A percentile compares a stretch with the other conserved stretches of the same genome.
Conservation (phyloP, 106 monocot species). For the Xerophyta viscosa region DNA sequence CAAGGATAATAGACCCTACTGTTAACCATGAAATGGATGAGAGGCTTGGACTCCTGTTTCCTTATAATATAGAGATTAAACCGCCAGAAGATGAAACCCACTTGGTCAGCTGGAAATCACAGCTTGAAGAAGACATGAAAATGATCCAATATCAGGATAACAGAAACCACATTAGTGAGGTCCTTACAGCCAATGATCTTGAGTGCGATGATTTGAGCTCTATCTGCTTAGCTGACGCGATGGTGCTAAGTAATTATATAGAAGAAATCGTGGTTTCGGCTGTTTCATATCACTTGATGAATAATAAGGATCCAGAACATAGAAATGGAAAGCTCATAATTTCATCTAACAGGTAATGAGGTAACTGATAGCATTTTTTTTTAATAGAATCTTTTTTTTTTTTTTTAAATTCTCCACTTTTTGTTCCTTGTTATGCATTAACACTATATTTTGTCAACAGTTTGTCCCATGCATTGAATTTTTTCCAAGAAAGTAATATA, state of each 20-base stretch:
- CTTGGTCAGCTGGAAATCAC: conserved; percentile 65
- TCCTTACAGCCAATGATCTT: conserved; percentile 71
- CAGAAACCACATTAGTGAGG: conserved; percentile 65
- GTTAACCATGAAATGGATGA: conserved; percentile 49
- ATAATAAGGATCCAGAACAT: conserved; percentile 59
- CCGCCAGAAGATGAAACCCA: conserved; percentile 58
- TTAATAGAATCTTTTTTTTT: background rate
- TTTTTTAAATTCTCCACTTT: background rate
- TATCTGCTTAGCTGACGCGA: conserved; percentile 61
- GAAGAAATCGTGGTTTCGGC: conserved; percentile 79
- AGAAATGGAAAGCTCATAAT: conserved; percentile 77
- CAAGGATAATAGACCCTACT: conserved; percentile 35
- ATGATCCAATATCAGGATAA: conserved; percentile 72
- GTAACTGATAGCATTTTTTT: background rate
- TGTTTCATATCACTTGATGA: conserved; percentile 83
- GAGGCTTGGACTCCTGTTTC: conserved; percentile 41
- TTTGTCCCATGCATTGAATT: conserved; percentile 64
- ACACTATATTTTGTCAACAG: conserved; percentile 30
- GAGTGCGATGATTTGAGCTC: conserved; percentile 74
- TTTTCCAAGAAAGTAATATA: conserved; percentile 68
- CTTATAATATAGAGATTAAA: conserved; percentile 76
- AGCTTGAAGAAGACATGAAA: conserved; percentile 81
- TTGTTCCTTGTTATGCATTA: conserved; percentile 3
- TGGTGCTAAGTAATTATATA: conserved; percentile 54
- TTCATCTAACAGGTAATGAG: conserved; percentile 60